Percentiles rank a stretch among this genome's conserved stretches.
Evolutionary conservation across 805 yeast genomes (phyloP).

Genomic region (Candida oleophila): DNA sequence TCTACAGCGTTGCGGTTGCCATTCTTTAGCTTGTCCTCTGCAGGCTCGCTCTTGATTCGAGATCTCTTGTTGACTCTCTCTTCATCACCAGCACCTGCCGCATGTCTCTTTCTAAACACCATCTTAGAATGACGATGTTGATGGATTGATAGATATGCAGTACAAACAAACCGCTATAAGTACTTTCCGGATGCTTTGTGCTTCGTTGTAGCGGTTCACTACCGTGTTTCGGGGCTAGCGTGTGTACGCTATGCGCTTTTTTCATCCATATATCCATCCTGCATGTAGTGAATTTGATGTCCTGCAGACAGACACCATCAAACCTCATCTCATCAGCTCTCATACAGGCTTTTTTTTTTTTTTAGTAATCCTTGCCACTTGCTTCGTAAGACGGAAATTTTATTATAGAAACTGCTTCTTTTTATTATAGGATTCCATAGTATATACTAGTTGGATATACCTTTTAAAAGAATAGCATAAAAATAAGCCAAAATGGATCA

Average conservation of each 20-base stretch:
- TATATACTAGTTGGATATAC: background rate
- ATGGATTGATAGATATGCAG: background rate
- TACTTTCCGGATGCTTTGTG: no score
- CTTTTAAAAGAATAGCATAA: background rate
- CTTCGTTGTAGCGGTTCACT: no score
- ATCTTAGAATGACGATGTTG: no score
- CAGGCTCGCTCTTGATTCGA: slow-evolving; percentile 3
- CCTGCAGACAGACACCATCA: background rate
- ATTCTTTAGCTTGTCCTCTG: background rate
- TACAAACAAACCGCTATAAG: no score
- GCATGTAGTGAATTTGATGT: background rate
- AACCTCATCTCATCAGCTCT: slow-evolving; percentile 20
- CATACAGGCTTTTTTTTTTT: background rate
- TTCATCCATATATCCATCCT: no score
- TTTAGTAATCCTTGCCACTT: slow-evolving; percentile 2
- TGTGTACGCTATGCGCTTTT: no score
- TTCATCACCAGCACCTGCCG: background rate
- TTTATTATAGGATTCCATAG: background rate
- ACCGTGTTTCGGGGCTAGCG: no score
- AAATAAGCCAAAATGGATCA: background rate
- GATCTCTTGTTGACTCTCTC: background rate
- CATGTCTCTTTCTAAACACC: slow-evolving; percentile 5
- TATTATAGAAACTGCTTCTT: background rate
- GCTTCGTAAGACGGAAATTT: background rate
- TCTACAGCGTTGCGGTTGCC: background rate